Conservation (phyloP, 2,329 filamentous ascomycete species). For the Zymoseptoria tritici region DNA sequence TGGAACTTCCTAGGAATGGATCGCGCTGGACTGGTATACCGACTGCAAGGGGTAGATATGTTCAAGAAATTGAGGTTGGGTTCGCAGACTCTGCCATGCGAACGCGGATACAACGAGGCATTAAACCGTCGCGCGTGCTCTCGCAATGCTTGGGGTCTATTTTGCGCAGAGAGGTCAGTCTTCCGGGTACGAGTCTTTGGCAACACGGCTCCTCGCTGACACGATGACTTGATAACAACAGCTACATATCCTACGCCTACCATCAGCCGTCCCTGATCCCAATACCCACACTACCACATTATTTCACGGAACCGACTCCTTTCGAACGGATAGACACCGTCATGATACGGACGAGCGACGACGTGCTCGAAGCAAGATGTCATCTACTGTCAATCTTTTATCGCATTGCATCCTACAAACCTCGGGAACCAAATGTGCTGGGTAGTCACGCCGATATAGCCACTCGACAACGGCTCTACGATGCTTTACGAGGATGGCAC, state of each 20-base stretch:
- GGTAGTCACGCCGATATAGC: not conserved
- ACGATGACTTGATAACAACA: not conserved
- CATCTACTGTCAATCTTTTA: not conserved
- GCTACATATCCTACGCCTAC: not conserved
- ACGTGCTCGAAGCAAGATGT: not conserved
- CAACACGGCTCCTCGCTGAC: not conserved
- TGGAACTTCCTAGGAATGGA: not conserved
- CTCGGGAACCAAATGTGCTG: not conserved
- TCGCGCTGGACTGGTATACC: not conserved
- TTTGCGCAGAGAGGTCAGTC: not conserved
- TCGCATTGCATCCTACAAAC: conserved; percentile 1
- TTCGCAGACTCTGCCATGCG: not conserved
- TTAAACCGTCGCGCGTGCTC: not conserved
- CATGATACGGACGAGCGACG: not conserved
- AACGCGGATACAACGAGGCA: not conserved
- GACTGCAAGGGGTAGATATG: not conserved
- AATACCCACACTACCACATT: not conserved
- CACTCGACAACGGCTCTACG: not conserved
- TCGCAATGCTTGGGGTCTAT: not conserved
- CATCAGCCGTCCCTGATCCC: not conserved
- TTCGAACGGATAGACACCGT: not conserved
- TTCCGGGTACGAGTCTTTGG: not conserved
- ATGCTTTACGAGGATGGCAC: not conserved
- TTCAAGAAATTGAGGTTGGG: not conserved
- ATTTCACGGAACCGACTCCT: not conserved